Evolutionary conservation across 805 yeast species (phyloP).

Genomic region (Helenozyma baotianmanensis): DNA sequence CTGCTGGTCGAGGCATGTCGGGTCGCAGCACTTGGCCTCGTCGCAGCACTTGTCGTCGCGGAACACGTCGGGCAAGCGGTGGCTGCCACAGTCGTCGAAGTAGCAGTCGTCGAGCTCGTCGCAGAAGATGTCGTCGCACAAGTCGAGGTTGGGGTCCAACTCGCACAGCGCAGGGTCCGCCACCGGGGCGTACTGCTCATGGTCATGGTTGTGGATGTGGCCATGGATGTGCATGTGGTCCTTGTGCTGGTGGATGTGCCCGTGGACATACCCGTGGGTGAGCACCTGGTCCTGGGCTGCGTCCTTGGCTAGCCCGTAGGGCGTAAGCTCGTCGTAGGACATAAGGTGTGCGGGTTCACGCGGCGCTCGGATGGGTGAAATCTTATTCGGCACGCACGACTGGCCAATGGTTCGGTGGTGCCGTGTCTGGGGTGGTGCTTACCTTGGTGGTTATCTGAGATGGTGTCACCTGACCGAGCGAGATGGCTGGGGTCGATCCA

Average conservation of each 20-base stretch:
- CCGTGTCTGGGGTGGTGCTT: too few species aligned
- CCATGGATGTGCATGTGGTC: slow-evolving; percentile 64
- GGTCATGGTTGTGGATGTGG: slow-evolving; percentile 54
- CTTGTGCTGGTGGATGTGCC: slow-evolving; percentile 60
- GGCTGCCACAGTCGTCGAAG: slow-evolving; percentile 7
- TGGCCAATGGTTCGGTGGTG: too few species aligned
- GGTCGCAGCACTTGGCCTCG: not conserved
- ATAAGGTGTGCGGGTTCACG: too few species aligned
- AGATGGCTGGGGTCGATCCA: too few species aligned
- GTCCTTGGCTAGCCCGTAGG: too few species aligned
- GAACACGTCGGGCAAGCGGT: not conserved
- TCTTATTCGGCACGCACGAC: too few species aligned
- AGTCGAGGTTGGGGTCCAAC: slow-evolving; percentile 24
- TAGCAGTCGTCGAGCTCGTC: slow-evolving; percentile 43
- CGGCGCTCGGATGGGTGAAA: too few species aligned
- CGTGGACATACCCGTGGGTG: slow-evolving; percentile 58
- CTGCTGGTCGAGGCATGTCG: not conserved
- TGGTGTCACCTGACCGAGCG: too few species aligned
- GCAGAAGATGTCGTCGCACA: slow-evolving; percentile 39
- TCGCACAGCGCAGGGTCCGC: slow-evolving; percentile 9
- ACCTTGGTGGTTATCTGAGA: too few species aligned
- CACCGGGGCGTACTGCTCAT: slow-evolving; percentile 14
- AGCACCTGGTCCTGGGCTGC: slow-evolving; percentile 10
- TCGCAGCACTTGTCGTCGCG: slow-evolving; percentile 1
- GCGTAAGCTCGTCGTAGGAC: too few species aligned